Percentiles rank a stretch among this genome's conserved stretches.
These are phyloP conservation scores for Wickerhamomyces sp. DNA, from an alignment of 1,139 yeast species.

Conservation along the genomic window DNA sequence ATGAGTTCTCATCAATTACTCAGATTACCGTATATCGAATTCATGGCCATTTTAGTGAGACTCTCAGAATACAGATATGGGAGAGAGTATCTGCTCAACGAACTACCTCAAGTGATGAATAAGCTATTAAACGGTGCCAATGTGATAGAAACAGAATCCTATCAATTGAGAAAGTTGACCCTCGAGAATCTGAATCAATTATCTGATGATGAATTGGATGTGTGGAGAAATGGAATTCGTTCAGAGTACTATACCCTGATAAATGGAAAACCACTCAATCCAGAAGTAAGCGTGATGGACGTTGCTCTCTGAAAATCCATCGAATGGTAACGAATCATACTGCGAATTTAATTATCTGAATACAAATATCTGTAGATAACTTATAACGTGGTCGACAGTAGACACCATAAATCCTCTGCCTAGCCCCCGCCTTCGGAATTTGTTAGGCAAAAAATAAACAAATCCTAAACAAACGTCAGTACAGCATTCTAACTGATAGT, in stretches of 20 bases:
- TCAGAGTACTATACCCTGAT: constrained; percentile 20
- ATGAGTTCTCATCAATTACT: constrained; percentile 22
- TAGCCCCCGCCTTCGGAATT: too few relatives aligned
- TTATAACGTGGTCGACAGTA: too few relatives aligned
- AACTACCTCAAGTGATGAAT: constrained; percentile 30
- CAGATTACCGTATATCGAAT: constrained; percentile 30
- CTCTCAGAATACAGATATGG: constrained; percentile 25
- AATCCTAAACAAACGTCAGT: too few relatives aligned
- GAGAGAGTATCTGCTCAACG: constrained; percentile 20
- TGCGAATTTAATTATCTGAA: too few relatives aligned
- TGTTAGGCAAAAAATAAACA: too few relatives aligned
- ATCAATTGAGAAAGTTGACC: constrained; percentile 24
- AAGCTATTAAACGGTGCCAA: constrained; percentile 25
- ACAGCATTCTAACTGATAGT: too few relatives aligned
- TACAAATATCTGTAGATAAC: too few relatives aligned
- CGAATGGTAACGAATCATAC: too few relatives aligned
- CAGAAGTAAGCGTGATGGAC: constrained; percentile 10
- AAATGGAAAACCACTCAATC: constrained; percentile 13
- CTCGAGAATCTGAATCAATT: constrained; percentile 24
- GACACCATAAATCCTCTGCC: too few relatives aligned
- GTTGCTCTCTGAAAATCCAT: constrained; percentile 1
- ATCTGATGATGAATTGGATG: constrained; percentile 19
- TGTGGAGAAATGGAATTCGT: constrained; percentile 28
- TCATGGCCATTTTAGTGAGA: constrained; percentile 28
- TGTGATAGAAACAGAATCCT: constrained; percentile 28